These are phyloP conservation scores for Rachicladosporium sp. DNA, from an alignment of 2,329 filamentous ascomycete genomes.

Conservation along the genomic window DNA sequence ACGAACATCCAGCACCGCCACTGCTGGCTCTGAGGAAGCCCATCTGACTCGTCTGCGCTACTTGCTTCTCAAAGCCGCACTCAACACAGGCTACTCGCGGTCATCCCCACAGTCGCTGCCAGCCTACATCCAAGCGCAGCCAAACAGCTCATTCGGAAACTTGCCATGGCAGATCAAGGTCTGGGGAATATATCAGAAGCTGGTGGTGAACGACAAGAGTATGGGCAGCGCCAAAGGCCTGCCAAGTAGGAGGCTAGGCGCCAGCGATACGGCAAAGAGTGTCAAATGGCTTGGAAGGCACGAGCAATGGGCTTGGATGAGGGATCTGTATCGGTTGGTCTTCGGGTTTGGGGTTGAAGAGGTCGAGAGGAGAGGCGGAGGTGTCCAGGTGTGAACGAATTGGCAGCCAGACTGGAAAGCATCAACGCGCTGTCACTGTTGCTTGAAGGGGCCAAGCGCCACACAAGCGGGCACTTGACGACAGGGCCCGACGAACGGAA, in stretches of 20 bases:
- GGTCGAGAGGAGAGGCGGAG: slow-evolving; percentile 52
- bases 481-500: too few species aligned
- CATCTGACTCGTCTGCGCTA: slow-evolving; percentile 68
- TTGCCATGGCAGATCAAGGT: slow-evolving; percentile 57
- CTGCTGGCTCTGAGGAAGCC: slow-evolving; percentile 56
- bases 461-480: too few species aligned
- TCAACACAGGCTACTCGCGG: slow-evolving; percentile 68
- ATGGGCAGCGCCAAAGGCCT: slow-evolving; percentile 46
- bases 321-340: slow-evolving; percentile 70
- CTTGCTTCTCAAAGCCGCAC: slow-evolving; percentile 69
- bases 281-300: slow-evolving; percentile 63
- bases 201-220: slow-evolving; percentile 61
- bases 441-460: too few species aligned
- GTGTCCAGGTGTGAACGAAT: slow-evolving; percentile 28
- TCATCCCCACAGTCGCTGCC: slow-evolving; percentile 48
- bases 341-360: slow-evolving; percentile 79
- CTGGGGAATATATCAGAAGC: slow-evolving; percentile 66
- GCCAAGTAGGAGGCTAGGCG: slow-evolving; percentile 50
- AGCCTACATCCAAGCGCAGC: slow-evolving; percentile 63
- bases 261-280: slow-evolving; percentile 67
- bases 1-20: slow-evolving; percentile 61
- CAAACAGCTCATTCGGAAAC: slow-evolving; percentile 68
- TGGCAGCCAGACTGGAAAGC: background rate
- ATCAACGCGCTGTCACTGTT: too few species aligned
- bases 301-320: slow-evolving; percentile 64